Percentiles rank a stretch among this genome's conserved stretches.
phyloP scores from a whole-genome alignment of 2,329 filamentous ascomycete species.

The Metarhizium sp. region DNA sequence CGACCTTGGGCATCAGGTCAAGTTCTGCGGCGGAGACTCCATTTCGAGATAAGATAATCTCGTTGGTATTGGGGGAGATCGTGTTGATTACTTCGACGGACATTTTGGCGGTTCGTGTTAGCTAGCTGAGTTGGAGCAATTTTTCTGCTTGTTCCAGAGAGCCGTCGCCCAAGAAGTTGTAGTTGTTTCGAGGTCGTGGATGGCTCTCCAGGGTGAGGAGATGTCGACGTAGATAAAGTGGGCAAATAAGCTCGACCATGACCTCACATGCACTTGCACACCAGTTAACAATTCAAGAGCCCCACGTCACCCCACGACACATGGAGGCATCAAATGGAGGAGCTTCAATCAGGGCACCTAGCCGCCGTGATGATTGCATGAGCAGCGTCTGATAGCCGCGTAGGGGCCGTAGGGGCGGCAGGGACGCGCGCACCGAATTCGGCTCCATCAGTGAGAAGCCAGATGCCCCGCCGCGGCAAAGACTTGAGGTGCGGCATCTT shows the following conservation, averaged over 20 bases:
- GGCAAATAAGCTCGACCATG: background rate
- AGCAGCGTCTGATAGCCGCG: background rate
- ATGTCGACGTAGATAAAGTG: background rate
- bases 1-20: slow-evolving; percentile 58
- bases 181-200: background rate
- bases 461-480: slow-evolving; percentile 4
- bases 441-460: background rate
- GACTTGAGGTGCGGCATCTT: background rate
- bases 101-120: slow-evolving; percentile 31
- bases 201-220: background rate
- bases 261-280: background rate
- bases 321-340: too few species aligned
- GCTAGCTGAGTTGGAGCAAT: background rate
- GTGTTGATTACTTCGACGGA: slow-evolving; percentile 60
- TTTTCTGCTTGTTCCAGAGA: background rate
- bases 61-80: slow-evolving; percentile 84
- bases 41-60: slow-evolving; percentile 70
- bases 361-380: too few species aligned
- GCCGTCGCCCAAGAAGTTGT: background rate
- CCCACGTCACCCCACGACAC: background rate
- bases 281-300: background rate
- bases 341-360: too few species aligned
- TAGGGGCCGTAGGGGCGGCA: background rate
- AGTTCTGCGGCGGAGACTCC: slow-evolving; percentile 65
- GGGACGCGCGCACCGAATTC: slow-evolving; percentile 4